Evolutionary conservation across 768 basidiomycete species (phyloP), one percentile per base, ranked within the genome.

Genomic region (Collybiopsis confluens): DNA sequence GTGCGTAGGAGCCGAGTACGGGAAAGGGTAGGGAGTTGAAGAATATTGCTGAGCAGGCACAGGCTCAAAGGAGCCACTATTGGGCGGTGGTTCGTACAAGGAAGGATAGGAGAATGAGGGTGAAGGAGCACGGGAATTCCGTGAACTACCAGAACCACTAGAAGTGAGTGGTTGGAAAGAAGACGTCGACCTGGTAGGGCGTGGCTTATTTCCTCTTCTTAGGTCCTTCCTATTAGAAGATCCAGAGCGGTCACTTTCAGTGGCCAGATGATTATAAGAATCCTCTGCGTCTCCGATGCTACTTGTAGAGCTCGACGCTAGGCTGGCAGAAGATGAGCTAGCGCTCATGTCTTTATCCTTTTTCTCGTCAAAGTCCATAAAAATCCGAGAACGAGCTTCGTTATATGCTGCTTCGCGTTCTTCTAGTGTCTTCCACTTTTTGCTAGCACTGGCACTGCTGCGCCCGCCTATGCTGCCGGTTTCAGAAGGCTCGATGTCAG

Each of bases 331-430:
- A 6, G 90, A 89, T 8, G 88, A 89, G 63, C 86, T 87, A 7
- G 87, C 82, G 64, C 82, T 90, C 69, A 84, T 76, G 58, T 88
- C 85, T 52, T 79, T 81, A 64, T 85, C 83, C 54, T 80, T 81
- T 64, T 83, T 85, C 61, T 88, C 87, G 64, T 89, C 79, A 59
- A 91, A 90, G 58, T 71, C 85, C 81, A 89, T 86, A 71, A 93
- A 93, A 59, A 93, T 93, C 53, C 91, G 81, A 35, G 83, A 86
- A 43, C 92, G 82, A 26, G 91, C 91, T 67, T 90, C 85, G 50
- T 89, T 88, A 60, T 93, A 93, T n/a, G 90, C 92, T 0, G 88
- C 92, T 63, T 89, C 90, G 28, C 91, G 86, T 66, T 93, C 85
- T 62, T 89, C 87, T 21, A 93, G 84, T 2, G 92, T 92, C 73